Base-by-base conservation (phyloP, 345 rosid species). In the Angophora floribunda region DNA sequence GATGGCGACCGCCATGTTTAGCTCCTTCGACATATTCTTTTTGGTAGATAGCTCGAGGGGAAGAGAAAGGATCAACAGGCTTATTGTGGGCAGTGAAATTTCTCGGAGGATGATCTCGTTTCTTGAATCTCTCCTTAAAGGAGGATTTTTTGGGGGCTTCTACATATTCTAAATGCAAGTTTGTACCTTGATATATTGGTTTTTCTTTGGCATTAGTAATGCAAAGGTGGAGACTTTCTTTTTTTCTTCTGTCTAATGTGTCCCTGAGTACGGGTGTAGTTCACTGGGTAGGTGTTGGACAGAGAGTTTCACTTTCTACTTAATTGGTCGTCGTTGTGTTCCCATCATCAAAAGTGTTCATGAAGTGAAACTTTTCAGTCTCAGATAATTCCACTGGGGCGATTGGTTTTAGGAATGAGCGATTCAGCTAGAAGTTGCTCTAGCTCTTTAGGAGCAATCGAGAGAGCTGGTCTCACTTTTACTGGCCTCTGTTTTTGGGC, bases 1-100 rank as follows among this genome's bases (percentile, higher is more conserved):
- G 93, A 92, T 32, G 91, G 89, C 49, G 91, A 87, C 47, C 82
- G 82, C 82, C 82, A 17, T 75, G 82, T 36, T 36, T 36, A 75
- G 82, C 82, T 75, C 26, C 49, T 75, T 75, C 82, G 9, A 6
- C 4, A 11, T 5, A 9, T 75, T 75, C 49, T 75, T 9, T 36
- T 36, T 36, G 79, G 79, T 67, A 67, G 9, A 36, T 15, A 67
- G 12, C 87, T 80, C 15, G 49, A 50, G 55, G 50, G 26, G 75
- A 28, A 67, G 79, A 28, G 86, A 61, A 89, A 85, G 55, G 86
- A 28, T 85, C 36, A 7, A n/a, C 78, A 3, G 78, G 11, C 41
- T 30, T 36, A 15, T 67, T 67, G 11, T 36, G 47, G 80, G 80
- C 17, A 70, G 47, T 17, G 44, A 70, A 36, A 12, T 57, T 55